Conservation (phyloP, 2,329 filamentous ascomycete genomes). For the Pestalotiopsis sp. region DNA sequence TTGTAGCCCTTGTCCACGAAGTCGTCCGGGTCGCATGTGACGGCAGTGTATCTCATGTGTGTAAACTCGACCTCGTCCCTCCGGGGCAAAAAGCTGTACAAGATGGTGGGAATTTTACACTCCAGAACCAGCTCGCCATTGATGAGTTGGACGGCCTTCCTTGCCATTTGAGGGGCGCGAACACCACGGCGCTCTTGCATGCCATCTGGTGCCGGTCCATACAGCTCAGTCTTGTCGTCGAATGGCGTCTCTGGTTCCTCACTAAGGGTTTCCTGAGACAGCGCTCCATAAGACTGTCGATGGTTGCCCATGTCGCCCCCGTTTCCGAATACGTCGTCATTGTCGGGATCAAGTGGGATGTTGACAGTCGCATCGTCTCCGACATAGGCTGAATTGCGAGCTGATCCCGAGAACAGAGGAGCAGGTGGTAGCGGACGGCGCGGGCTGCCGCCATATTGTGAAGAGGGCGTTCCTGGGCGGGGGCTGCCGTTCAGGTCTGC, state of each 20-base stretch:
- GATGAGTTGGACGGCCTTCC: conserved; percentile 92
- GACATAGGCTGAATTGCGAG: conserved; percentile 52
- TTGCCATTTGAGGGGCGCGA: conserved; percentile 82
- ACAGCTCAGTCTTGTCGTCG: conserved; percentile 70
- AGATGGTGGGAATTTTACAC: conserved; percentile 97
- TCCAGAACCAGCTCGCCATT: conserved; percentile 97
- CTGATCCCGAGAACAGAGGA: conserved; percentile 71
- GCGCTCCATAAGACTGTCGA: conserved; percentile 57
- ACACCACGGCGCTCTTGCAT: conserved; percentile 87
- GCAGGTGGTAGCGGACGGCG: conserved; percentile 84
- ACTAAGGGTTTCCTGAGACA: conserved; percentile 56
- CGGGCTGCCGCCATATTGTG: conserved; percentile 84
- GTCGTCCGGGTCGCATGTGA: conserved; percentile 87
- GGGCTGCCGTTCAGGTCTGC: conserved; percentile 87
- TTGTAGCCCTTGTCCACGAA: conserved; percentile 92
- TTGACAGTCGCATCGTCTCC: conserved; percentile 69
- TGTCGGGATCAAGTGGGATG: conserved; percentile 64
- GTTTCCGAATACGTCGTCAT: conserved; percentile 74
- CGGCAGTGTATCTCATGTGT: conserved; percentile 92
- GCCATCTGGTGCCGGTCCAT: conserved; percentile 83
- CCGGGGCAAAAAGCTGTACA: conserved; percentile 93
- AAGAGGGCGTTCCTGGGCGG: conserved; percentile 86
- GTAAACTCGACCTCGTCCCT: conserved; percentile 96
- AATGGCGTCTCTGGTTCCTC: conserved; percentile 38
- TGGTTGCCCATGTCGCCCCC: conserved; percentile 55